Evolutionary conservation across 2,329 filamentous ascomycete species (phyloP), one percentile per base, ranked within the genome.

Genomic region (Clonostachys rosea): DNA sequence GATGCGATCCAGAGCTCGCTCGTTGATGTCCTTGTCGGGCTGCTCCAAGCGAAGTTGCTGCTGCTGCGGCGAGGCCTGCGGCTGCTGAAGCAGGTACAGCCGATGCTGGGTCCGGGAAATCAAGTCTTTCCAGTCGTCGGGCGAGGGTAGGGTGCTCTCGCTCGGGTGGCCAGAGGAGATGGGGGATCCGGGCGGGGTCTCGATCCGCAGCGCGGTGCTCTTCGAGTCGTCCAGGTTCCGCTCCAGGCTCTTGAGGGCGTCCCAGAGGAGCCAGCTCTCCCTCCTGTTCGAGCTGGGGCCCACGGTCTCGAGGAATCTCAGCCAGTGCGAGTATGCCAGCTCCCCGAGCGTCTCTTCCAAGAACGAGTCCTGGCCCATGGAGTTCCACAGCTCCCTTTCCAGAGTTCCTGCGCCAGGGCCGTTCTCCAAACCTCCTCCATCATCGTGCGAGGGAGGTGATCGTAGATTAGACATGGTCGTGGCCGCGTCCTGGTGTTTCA

Each of bases 1-100:
- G 13, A 78, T 69, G 6, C 75, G 69, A 56, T 74, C 67, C 8
- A 77, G 63, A 17, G 68, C 65, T 14, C 66, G 63, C 16, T 46
- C 35, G 17, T 13, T 37, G 14, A 11, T 17, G 35, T 18, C 41
- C 16, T 16, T 30, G 17, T 20, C 17, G 17, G 17, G 18, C 5
- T 43, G 11, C 16, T 45, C 24, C 34, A 10, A 17, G 34, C 42
- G 18, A 13, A 37, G 39, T 6, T 39, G 45, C 8, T 9, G 42
- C 3, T 13, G 47, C 51, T 5, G 44, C 48, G 43, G 5, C 40
- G 51, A 9, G 50, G 46, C 18, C 50, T 48, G 1, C 30, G 34
- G 2, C 46, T 51, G 2, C 50, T 40, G 4, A 41, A 41, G 24
- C n/a, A 47, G 42, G 34, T 37, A 11, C 9, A 45, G 45, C 9